Evolutionary conservation across 2,329 filamentous ascomycete genomes (phyloP), one percentile per base, ranked within the genome.

Genomic region (Dactylellina drechsleri): DNA sequence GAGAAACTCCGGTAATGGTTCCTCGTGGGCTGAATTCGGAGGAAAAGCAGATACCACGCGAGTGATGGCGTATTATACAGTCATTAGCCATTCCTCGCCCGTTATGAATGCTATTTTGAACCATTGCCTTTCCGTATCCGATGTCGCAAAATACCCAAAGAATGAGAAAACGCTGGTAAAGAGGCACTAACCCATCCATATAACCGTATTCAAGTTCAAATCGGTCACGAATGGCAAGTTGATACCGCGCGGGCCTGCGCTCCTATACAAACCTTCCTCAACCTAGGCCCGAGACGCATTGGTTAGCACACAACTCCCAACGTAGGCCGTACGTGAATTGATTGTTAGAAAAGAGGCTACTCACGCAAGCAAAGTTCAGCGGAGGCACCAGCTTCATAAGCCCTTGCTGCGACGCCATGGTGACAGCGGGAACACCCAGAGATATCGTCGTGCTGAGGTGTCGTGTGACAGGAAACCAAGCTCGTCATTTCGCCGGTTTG

Each of bases 331-430:
- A 36, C 31, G 31, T 36, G 31, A 36, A 36, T 36, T 36, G 31
- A 36, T 36, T 36, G 31, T 36, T 36, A 49, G 52, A 18, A 28
- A 36, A 45, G 20, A 71, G 26, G 2, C 3, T 26, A 74, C 76
- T 66, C 71, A 77, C 76, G 41, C 72, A 77, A 18, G 77, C 78
- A 65, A 79, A 79, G 61, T 78, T 79, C 40, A 77, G 60, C 26
- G 78, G 79, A n/a, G 79, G 79, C 15, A 79, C 77, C 43, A 79
- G 76, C 36, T 78, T 78, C 54, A 45, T 59, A 23, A 56, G 4
- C 8, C 6, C 58, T 26, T 68, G 71, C 43, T 68, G 71, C 64
- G 71, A 68, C 49, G 71, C 71, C 71, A 75, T 75, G 45, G 20
- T 52, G 40, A 64, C 41, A 20, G 59, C 56, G 40, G 41, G 47